Percentiles rank a stretch among this genome's conserved stretches.
Evolutionary conservation across 116 monocot genomes (phyloP).

Genomic region (Iris pallida): DNA sequence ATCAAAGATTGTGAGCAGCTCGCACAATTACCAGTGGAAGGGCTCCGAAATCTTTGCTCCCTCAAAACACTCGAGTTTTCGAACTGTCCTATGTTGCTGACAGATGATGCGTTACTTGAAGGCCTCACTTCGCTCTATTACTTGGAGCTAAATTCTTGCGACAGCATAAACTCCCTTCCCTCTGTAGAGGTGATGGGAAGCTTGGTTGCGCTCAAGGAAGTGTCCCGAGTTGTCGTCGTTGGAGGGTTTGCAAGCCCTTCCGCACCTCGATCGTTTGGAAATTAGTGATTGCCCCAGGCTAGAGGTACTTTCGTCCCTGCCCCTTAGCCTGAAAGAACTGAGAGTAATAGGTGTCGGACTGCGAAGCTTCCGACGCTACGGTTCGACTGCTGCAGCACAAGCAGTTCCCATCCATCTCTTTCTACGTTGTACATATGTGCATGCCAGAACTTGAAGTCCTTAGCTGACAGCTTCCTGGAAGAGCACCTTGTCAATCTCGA

Average conservation of each 20-base stretch:
- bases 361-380: too few relatives aligned
- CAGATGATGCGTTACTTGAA: background rate
- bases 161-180: background rate
- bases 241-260: background rate
- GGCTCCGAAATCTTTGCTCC: constrained; percentile 1
- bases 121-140: background rate
- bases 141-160: background rate
- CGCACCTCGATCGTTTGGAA: too few relatives aligned
- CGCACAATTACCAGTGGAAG: background rate
- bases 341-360: too few relatives aligned
- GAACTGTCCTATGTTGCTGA: constrained; percentile 10
- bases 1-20: background rate
- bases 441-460: too few relatives aligned
- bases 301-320: too few relatives aligned
- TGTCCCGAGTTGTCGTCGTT: constrained; percentile 6
- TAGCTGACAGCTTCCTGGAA: too few relatives aligned
- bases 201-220: constrained; percentile 4
- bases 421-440: too few relatives aligned
- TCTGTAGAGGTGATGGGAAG: constrained; percentile 4
- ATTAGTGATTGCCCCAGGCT: background rate
- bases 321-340: too few relatives aligned
- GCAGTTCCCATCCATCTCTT: too few relatives aligned
- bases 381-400: too few relatives aligned
- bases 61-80: constrained; percentile 4
- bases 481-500: too few relatives aligned